A percentile compares a stretch with the other conserved stretches of the same genome.
Evolutionary conservation across 1,284 basidiomycete species (phyloP).

Genomic region (Fistulina hepatica): DNA sequence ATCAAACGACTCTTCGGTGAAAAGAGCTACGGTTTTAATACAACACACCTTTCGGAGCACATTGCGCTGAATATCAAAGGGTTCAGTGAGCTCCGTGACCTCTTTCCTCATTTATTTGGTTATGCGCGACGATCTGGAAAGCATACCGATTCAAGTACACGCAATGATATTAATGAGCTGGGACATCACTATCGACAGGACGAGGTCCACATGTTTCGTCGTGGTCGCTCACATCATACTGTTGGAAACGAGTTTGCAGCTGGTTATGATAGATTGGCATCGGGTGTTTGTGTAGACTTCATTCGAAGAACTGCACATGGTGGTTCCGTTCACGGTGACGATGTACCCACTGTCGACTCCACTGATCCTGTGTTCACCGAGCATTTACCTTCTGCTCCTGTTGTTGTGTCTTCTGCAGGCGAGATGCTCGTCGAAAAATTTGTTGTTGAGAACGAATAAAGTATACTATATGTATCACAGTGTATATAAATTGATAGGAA

Average conservation of each 20-base stretch:
- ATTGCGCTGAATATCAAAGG: conserved; percentile 7
- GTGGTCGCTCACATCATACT: conserved; percentile 1
- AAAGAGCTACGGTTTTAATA: conserved; percentile 8
- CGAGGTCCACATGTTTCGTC: conserved; percentile 2
- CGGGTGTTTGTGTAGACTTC: no score
- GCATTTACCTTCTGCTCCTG: no score
- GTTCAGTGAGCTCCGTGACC: conserved; percentile 4
- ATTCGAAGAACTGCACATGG: no score
- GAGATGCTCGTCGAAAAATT: no score
- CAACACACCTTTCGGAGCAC: conserved; percentile 5
- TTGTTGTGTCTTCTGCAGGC: no score
- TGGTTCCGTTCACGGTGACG: no score
- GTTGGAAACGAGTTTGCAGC: conserved; percentile 4
- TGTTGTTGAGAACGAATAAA: no score
- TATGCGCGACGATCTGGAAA: not conserved
- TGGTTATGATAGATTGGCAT: conserved; percentile 3
- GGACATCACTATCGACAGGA: conserved; percentile 3
- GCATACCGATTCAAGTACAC: not conserved
- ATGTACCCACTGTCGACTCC: no score
- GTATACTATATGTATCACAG: no score
- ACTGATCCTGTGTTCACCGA: no score
- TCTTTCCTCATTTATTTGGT: conserved; percentile 4
- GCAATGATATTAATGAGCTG: conserved; percentile 3
- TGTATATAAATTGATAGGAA: no score
- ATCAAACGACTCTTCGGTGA: conserved; percentile 11